Conservation (phyloP, 495 filamentous ascomycete genomes). For the Amniculicola lignicola region DNA sequence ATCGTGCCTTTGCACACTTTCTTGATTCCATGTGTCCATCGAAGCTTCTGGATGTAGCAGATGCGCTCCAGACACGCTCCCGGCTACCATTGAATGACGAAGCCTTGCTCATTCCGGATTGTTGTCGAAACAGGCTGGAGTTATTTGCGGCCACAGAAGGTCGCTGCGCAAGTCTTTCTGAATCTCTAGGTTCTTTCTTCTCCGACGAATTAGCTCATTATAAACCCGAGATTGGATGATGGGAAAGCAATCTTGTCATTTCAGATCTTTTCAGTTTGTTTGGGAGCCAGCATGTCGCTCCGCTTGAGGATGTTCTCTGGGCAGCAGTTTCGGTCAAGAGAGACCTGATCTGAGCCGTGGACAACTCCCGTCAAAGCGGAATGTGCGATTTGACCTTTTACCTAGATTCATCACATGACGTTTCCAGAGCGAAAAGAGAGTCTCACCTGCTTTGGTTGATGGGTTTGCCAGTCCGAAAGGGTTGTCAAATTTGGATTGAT, state of each 20-base stretch:
- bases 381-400: conserved; percentile 30
- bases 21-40: neutral
- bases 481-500: neutral
- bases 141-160: neutral
- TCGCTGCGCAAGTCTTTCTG: too few species aligned
- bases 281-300: conserved; percentile 20
- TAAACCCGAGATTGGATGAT: too few species aligned
- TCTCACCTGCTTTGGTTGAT: conserved; percentile 3
- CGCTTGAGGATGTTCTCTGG: conserved; percentile 3
- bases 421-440: neutral
- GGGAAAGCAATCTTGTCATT: too few species aligned
- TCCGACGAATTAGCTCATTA: too few species aligned
- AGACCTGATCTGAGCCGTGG: neutral
- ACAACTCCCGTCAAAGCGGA: conserved; percentile 13
- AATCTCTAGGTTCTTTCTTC: too few species aligned
- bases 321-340: neutral
- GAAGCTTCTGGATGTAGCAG: neutral
- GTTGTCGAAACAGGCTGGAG: neutral
- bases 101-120: neutral
- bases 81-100: neutral
- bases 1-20: neutral
- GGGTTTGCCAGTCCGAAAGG: neutral
- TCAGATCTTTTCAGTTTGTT: conserved; percentile 32
- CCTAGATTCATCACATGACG: conserved; percentile 20
- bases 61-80: neutral